These are phyloP conservation scores for Aspergillus taichungensis DNA, from an alignment of 495 filamentous ascomycete genomes.

Conservation along the genomic window DNA sequence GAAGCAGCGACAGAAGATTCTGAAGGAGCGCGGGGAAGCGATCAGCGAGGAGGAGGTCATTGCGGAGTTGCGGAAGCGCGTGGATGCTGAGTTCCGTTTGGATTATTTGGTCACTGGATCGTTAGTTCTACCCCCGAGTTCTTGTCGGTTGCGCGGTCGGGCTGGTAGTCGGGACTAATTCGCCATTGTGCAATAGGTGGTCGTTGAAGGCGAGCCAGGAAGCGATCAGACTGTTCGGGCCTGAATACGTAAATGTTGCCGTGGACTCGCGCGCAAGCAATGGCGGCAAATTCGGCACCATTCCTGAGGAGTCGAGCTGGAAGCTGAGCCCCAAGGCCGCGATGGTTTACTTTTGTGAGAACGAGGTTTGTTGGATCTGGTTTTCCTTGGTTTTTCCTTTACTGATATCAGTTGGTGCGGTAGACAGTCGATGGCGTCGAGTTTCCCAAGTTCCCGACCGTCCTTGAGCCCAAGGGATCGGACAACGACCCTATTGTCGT, in stretches of 20 bases:
- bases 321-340: constrained; percentile 62
- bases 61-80: constrained; percentile 49
- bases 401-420: neutral
- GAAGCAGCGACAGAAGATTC: constrained; percentile 26
- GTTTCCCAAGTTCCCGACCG: constrained; percentile 65
- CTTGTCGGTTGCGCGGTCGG: neutral
- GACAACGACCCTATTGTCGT: constrained; percentile 59
- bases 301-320: constrained; percentile 71
- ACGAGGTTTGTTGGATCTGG: constrained; percentile 52
- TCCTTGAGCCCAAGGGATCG: constrained; percentile 42
- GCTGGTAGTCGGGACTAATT: neutral
- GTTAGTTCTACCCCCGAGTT: neutral
- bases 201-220: constrained; percentile 87
- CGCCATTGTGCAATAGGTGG: constrained; percentile 43
- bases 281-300: constrained; percentile 80
- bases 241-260: constrained; percentile 70
- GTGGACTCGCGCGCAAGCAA: constrained; percentile 60
- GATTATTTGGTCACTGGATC: constrained; percentile 89
- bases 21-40: constrained; percentile 26
- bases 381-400: neutral
- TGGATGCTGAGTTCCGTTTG: constrained; percentile 58
- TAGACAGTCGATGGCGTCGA: constrained; percentile 74
- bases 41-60: constrained; percentile 43
- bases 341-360: constrained; percentile 85
- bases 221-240: constrained; percentile 63